phyloP scores from a whole-genome alignment of 345 rosid species.

The Ceriops zippeliana region DNA sequence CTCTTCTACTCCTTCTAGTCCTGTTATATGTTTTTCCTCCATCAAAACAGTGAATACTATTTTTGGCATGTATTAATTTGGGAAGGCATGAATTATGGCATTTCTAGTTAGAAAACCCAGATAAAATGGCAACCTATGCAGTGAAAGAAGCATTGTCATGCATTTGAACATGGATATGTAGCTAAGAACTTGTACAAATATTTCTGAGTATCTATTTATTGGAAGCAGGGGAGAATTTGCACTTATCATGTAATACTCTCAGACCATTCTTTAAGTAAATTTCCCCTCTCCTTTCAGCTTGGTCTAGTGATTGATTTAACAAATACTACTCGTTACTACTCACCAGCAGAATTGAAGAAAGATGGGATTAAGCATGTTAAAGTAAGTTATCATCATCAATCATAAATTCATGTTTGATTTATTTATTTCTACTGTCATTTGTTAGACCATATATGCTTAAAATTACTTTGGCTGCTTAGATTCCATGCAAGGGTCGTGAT shows the following conservation, averaged over 20 bases:
- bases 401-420: neutral
- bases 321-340: constrained; percentile 80
- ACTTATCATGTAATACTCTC: too few relatives aligned
- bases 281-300: constrained; percentile 41
- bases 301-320: constrained; percentile 96
- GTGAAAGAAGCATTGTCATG: too few relatives aligned
- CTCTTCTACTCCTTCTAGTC: neutral
- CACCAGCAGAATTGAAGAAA: constrained; percentile 60
- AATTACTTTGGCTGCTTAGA: constrained; percentile 38
- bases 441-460: neutral
- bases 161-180: too few relatives aligned
- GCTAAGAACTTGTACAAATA: too few relatives aligned
- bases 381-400: constrained; percentile 36
- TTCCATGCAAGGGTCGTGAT: constrained; percentile 86
- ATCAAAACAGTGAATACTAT: too few relatives aligned
- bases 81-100: too few relatives aligned
- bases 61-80: too few relatives aligned
- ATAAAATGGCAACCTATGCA: too few relatives aligned
- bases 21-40: too few relatives aligned
- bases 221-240: too few relatives aligned
- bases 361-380: constrained; percentile 83
- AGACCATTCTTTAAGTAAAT: neutral
- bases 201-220: too few relatives aligned
- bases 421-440: neutral
- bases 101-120: too few relatives aligned